These are phyloP conservation scores for Ephemerocybe angulata DNA, from an alignment of 768 basidiomycete species.

Conservation along the genomic window DNA sequence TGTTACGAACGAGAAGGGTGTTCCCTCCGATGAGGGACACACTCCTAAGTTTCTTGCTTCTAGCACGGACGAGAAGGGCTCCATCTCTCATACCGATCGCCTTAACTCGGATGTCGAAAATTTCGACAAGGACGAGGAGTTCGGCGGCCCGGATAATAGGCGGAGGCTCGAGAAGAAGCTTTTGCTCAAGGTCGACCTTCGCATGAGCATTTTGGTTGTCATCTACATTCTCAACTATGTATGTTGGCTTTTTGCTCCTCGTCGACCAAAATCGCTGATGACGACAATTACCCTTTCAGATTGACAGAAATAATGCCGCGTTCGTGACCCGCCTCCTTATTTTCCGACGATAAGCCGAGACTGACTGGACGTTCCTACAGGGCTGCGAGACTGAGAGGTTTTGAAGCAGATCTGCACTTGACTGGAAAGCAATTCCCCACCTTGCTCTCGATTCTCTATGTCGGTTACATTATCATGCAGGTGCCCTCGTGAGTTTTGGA, in stretches of 20 bases:
- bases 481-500: conserved; percentile 58
- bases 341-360: background rate
- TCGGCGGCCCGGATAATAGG: conserved; percentile 45
- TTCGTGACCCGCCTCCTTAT: conserved; percentile 29
- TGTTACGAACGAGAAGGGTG: background rate
- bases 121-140: conserved; percentile 38
- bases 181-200: conserved; percentile 51
- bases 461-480: conserved; percentile 77
- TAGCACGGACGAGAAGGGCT: background rate
- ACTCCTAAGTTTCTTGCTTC: background rate
- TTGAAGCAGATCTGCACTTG: conserved; percentile 64
- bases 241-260: conserved; percentile 9
- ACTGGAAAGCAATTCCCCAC: conserved; percentile 59
- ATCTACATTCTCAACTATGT: conserved; percentile 53
- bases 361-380: conserved; percentile 29
- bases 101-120: background rate
- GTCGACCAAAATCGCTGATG: conserved; percentile 5
- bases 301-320: conserved; percentile 77
- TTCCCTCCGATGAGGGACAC: background rate
- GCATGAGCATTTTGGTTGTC: conserved; percentile 51
- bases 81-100: background rate
- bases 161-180: conserved; percentile 49
- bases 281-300: conserved; percentile 29
- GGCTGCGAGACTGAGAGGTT: conserved; percentile 68
- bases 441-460: conserved; percentile 64